Percentiles rank a stretch among this genome's conserved stretches.
These are phyloP conservation scores for Pseudogymnoascus sp. DNA, from an alignment of 2,329 filamentous ascomycete genomes.

Conservation along the genomic window DNA sequence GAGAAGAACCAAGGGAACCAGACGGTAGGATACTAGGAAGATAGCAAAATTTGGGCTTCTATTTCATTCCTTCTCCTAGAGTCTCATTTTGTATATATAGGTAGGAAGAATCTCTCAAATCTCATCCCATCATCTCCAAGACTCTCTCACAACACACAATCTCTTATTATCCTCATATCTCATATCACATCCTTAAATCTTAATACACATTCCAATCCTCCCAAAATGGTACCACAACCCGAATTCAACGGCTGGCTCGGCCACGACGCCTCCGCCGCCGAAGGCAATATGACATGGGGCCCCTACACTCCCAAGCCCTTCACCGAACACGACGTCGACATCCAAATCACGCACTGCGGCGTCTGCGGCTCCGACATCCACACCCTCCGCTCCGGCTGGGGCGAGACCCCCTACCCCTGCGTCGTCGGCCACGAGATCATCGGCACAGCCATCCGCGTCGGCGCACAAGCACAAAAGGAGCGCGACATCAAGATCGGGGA, in stretches of 20 bases:
- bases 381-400: conserved; percentile 19
- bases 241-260: conserved; percentile 28
- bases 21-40: neutral
- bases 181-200: neutral
- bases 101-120: neutral
- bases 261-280: conserved; percentile 17
- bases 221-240: conserved; percentile 10
- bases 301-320: conserved; percentile 26
- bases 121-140: neutral
- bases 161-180: neutral
- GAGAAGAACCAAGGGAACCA: neutral
- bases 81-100: conserved; percentile 3
- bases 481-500: conserved; percentile 39
- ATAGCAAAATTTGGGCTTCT: neutral
- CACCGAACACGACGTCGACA: conserved; percentile 36
- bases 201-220: neutral
- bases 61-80: neutral
- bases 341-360: conserved; percentile 39
- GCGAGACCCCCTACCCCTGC: conserved; percentile 21
- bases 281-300: conserved; percentile 25
- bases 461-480: conserved; percentile 20
- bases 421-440: conserved; percentile 41
- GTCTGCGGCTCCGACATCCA: conserved; percentile 32
- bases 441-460: conserved; percentile 34
- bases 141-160: neutral